Evolutionary conservation across 2,329 filamentous ascomycete species (phyloP).

Genomic region (Knufia fluminis): DNA sequence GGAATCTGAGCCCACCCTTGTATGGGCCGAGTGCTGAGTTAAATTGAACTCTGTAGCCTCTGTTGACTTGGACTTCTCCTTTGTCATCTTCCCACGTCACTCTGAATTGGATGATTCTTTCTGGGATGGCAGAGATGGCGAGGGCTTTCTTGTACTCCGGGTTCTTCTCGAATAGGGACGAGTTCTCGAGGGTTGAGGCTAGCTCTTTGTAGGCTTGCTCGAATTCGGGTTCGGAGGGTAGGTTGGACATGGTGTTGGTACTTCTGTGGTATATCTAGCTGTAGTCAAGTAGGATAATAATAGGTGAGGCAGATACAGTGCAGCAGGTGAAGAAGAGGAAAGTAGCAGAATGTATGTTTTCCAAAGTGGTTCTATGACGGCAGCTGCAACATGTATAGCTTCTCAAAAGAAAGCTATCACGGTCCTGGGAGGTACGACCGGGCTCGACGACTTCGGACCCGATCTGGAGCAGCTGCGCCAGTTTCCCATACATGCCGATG

Average conservation of each 20-base stretch:
- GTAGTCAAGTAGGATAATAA: background rate
- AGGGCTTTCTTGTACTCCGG: slow-evolving; percentile 92
- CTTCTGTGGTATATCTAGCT: background rate
- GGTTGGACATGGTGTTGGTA: slow-evolving; percentile 60
- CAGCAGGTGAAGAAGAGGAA: background rate
- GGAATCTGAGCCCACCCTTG: slow-evolving; percentile 94
- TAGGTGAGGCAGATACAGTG: background rate
- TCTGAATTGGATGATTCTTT: slow-evolving; percentile 95
- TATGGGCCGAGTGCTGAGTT: slow-evolving; percentile 96
- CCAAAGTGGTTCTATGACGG: background rate
- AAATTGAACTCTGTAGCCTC: slow-evolving; percentile 94
- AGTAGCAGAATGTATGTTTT: background rate
- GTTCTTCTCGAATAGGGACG: slow-evolving; percentile 83
- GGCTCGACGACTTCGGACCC: background rate
- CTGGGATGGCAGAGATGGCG: slow-evolving; percentile 76
- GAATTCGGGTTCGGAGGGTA: slow-evolving; percentile 88
- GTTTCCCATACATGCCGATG: background rate
- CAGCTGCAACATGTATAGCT: background rate
- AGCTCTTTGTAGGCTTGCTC: slow-evolving; percentile 98
- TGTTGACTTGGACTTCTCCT: slow-evolving; percentile 81
- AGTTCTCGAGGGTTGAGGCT: slow-evolving; percentile 86
- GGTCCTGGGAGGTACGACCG: background rate
- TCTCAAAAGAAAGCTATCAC: background rate
- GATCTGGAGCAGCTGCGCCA: background rate
- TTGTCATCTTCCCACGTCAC: slow-evolving; percentile 96